Evolutionary conservation across 768 basidiomycete species (phyloP).

Genomic region (Boletus insuetus): DNA sequence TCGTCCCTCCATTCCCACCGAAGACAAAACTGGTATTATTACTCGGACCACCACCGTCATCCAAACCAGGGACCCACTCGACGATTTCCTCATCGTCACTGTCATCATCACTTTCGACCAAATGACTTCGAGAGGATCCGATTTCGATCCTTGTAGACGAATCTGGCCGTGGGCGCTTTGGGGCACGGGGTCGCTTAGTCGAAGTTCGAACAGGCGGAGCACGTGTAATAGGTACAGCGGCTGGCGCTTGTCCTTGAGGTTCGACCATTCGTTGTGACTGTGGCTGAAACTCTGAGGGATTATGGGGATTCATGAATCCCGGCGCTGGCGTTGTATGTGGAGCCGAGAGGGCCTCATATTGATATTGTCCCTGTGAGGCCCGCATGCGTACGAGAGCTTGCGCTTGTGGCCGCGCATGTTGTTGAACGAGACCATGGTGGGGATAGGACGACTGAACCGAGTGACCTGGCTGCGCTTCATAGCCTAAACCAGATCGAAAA

Average conservation of each 20-base stretch:
- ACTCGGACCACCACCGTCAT: not conserved
- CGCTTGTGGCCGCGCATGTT: slow-evolving; percentile 8
- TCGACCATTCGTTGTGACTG: not conserved
- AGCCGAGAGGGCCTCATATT: not conserved
- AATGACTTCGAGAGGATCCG: not conserved
- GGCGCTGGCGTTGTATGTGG: slow-evolving; percentile 1
- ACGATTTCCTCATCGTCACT: slow-evolving; percentile 30
- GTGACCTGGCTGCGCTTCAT: slow-evolving; percentile 1
- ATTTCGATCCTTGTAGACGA: not conserved
- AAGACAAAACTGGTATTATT: not conserved
- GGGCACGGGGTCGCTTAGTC: slow-evolving; percentile 19
- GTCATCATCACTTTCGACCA: slow-evolving; percentile 27
- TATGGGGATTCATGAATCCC: not conserved
- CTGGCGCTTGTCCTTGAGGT: not conserved
- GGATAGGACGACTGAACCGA: not conserved
- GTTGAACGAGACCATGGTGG: slow-evolving; percentile 8
- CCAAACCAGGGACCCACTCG: slow-evolving; percentile 20
- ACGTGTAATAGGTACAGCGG: not conserved
- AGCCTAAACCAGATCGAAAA: not conserved
- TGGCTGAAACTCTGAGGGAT: not conserved
- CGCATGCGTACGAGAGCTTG: not conserved
- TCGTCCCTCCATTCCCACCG: not conserved
- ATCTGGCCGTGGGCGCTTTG: slow-evolving; percentile 21
- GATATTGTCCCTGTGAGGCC: slow-evolving; percentile 12
- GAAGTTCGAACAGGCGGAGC: slow-evolving; percentile 8